Base-by-base conservation (phyloP, 2,329 filamentous ascomycete genomes). In the Xylaria sp. region DNA sequence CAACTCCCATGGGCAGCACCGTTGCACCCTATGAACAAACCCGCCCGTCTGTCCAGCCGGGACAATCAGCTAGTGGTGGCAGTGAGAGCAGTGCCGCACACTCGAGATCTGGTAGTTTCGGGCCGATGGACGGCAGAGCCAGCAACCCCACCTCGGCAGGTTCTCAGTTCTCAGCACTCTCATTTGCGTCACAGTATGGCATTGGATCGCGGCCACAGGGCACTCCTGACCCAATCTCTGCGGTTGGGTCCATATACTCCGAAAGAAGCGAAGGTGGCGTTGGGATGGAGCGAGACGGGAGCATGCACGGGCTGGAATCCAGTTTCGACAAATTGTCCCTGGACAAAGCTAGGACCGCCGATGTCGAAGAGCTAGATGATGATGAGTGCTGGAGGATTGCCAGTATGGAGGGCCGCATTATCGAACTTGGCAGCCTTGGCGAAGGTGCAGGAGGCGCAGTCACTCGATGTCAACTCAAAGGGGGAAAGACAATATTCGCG, bases 371-470 rank as follows among this genome's bases (percentile, higher is more conserved):
- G 74, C 83, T 99, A 58, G 95, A 98, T 78, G 94, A 98, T 76
- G 93, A 97, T 71, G 94, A 71, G 23, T 68, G 94, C 23, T 99
- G 96, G 96, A 90, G 92, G 78, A 94, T 97, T 61, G 96, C 95
- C 12, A 97, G 94, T 78, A 88, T 92, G 79, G 93, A 97, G 78
- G 92, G 93, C 73, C 89, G 94, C 75, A 97, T 99, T 71, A 85
- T 92, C 59, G 94, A 99, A 81, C 83, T 97, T 33, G 96, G 95
- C 33, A 94, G 92, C 77, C 83, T 99, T 51, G 96, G 96, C 66
- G 96, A 99, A 80, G 96, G 96, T 75, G 96, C 96, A 57, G 96
- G 96, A 72, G 96, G 96, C 78, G 96, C 96, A 7, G 96, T 99
- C 60, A 99, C 95, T 28, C 90, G 92, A 77, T 97, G 94, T 80